Percentiles rank a stretch among this genome's conserved stretches.
These are phyloP conservation scores for Obelidium mucronatum DNA, from an alignment of 192 early-diverging fungal genomes.

Conservation along the genomic window DNA sequence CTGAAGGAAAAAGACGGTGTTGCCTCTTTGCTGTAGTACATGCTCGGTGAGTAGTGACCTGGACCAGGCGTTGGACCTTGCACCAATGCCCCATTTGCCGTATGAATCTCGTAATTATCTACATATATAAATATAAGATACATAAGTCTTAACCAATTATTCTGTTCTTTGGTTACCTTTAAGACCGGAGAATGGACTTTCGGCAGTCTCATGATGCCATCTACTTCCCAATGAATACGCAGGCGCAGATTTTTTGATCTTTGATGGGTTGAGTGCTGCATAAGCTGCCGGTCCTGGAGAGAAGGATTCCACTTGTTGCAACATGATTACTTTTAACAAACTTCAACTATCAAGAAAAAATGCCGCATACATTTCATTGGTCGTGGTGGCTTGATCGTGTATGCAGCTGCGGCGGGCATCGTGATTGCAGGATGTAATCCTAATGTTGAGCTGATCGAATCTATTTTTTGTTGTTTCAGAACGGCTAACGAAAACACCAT, in stretches of 20 bases:
- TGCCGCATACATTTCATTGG: conserved; percentile 53
- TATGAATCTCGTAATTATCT: conserved; percentile 49
- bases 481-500: neutral
- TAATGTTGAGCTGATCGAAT: conserved; percentile 55
- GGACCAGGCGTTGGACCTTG: conserved; percentile 57
- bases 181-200: conserved; percentile 46
- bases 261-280: conserved; percentile 52
- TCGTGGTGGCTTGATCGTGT: conserved; percentile 62
- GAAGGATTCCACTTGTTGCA: conserved; percentile 57
- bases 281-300: conserved; percentile 67
- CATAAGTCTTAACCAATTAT: neutral
- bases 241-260: conserved; percentile 59
- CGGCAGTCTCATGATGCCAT: conserved; percentile 46
- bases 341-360: neutral
- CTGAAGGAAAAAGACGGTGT: conserved; percentile 62
- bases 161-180: conserved; percentile 7
- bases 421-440: conserved; percentile 61
- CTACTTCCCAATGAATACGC: conserved; percentile 61
- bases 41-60: conserved; percentile 59
- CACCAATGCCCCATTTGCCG: conserved; percentile 40
- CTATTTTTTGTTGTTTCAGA: conserved; percentile 8
- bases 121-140: neutral
- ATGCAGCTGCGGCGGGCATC: conserved; percentile 56
- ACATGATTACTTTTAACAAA: neutral
- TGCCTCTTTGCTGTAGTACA: conserved; percentile 51